Conservation (phyloP, 805 yeast genomes). For the Kodamaea hsintzibuensis region DNA sequence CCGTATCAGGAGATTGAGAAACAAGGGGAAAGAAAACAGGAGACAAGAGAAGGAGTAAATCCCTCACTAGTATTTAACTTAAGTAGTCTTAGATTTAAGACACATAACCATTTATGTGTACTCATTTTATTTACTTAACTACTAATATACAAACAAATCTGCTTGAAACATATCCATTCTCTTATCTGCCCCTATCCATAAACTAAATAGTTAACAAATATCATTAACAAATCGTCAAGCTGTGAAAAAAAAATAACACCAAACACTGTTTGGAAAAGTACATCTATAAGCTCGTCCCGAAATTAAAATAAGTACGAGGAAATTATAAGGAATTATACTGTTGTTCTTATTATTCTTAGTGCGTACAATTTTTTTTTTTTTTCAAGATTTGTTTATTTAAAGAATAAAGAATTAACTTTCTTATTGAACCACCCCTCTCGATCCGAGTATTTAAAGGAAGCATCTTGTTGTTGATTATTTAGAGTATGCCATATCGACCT, state of each 20-base stretch:
- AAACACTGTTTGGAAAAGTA: background rate
- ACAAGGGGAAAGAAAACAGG: too few species aligned
- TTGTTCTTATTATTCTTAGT: background rate
- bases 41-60: too few species aligned
- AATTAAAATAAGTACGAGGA: background rate
- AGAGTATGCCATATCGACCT: conserved; percentile 6
- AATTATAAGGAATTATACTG: background rate
- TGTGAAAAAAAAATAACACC: too few species aligned
- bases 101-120: too few species aligned
- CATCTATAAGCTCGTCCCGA: background rate
- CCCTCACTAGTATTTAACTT: too few species aligned
- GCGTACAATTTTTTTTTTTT: background rate
- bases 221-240: too few species aligned
- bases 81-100: too few species aligned
- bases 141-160: too few species aligned
- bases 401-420: background rate
- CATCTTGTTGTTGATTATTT: background rate
- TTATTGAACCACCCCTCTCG: background rate
- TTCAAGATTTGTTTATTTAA: background rate
- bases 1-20: background rate
- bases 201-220: too few species aligned
- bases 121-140: too few species aligned
- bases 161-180: too few species aligned
- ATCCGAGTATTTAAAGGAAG: background rate
- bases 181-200: too few species aligned